Conservation (phyloP, 177 flowering plant species). For the Vitis hybrid region DNA sequence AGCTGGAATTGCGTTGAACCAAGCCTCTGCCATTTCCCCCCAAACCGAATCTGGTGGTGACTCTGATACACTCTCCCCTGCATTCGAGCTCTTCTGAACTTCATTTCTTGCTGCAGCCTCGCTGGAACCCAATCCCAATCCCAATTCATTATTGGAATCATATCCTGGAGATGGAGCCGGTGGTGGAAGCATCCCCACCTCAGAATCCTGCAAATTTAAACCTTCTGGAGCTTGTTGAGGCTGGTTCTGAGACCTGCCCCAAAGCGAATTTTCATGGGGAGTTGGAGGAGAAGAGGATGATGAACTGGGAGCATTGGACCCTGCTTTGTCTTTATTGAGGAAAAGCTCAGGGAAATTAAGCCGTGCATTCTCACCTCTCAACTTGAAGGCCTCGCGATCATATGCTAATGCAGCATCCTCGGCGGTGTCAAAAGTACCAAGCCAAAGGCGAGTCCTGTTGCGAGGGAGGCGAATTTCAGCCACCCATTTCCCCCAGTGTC, state of each 20-base stretch:
- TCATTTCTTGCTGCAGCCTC: conserved; percentile 22
- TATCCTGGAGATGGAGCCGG: conserved; percentile 3
- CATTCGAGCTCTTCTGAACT: conserved; percentile 12
- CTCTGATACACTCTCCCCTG: conserved; percentile 21
- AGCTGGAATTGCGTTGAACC: conserved; percentile 69
- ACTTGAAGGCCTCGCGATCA: conserved; percentile 84
- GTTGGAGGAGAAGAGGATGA: conserved; percentile 30
- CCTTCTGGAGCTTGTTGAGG: conserved; percentile 16
- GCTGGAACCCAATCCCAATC: conserved; percentile 9
- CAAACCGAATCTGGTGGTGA: conserved; percentile 48
- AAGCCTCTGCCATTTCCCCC: conserved; percentile 74
- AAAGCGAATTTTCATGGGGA: conserved; percentile 11
- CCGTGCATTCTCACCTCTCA: conserved; percentile 84
- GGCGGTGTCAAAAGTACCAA: conserved; percentile 93
- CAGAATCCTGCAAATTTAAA: conserved; percentile 5
- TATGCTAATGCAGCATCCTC: conserved; percentile 95
- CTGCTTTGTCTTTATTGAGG: conserved; percentile 40
- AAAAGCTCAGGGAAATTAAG: conserved; percentile 89
- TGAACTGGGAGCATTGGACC: conserved; percentile 25
- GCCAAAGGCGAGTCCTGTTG: conserved; percentile 92
- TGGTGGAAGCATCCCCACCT: conserved; percentile 9
- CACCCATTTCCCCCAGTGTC: conserved; percentile 99
- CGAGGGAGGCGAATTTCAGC: conserved; percentile 94
- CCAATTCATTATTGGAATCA: background rate
- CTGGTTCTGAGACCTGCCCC: conserved; percentile 3